Conservation (phyloP, 148 eudicot genomes). For the Agrostemma githago region DNA sequence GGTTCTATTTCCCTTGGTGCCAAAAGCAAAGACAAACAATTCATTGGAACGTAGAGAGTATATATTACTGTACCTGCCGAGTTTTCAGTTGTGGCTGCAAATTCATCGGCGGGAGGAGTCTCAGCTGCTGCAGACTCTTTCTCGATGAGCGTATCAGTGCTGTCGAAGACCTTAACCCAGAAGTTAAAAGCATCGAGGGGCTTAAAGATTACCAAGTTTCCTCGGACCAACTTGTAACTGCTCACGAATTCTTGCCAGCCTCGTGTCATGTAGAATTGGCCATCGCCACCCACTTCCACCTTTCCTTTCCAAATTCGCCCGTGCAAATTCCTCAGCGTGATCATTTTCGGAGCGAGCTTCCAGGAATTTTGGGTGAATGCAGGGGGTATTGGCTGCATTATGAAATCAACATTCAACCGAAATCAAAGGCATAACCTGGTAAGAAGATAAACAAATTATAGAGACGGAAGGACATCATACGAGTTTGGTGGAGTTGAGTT, state of each 20-base stretch:
- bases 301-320: neutral
- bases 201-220: neutral
- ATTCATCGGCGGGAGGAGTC: too few species aligned
- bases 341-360: neutral
- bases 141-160: neutral
- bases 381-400: conserved; percentile 2
- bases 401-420: too few species aligned
- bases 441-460: too few species aligned
- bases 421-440: too few species aligned
- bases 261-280: neutral
- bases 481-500: neutral
- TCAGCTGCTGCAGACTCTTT: neutral
- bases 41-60: too few species aligned
- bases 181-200: neutral
- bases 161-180: neutral
- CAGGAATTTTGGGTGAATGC: neutral
- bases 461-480: neutral
- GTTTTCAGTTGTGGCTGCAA: too few species aligned
- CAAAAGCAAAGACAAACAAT: too few species aligned
- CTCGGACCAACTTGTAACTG: neutral
- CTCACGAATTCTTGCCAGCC: neutral
- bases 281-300: neutral
- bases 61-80: neutral
- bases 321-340: neutral
- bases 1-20: too few species aligned